These are phyloP conservation scores for Hypericum perforatum DNA, from an alignment of 345 rosid species.

Conservation along the genomic window DNA sequence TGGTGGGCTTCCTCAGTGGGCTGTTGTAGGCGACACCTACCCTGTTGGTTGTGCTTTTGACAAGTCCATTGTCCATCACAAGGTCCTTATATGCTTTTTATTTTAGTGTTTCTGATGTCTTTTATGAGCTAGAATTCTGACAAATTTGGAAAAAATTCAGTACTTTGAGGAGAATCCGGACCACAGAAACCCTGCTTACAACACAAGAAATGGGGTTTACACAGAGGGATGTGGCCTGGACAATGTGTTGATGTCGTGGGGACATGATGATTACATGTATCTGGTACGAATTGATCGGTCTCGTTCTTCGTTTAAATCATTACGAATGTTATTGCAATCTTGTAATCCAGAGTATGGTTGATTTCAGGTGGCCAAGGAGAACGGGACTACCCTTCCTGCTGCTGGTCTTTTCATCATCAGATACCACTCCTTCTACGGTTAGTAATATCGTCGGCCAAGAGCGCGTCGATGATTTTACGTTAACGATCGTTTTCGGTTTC, in stretches of 20 bases:
- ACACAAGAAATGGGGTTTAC: constrained; percentile 46
- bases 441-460: neutral
- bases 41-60: constrained; percentile 86
- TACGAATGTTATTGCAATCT: neutral
- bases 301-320: neutral
- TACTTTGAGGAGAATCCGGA: constrained; percentile 56
- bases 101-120: neutral
- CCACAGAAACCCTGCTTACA: constrained; percentile 34
- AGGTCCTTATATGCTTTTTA: constrained; percentile 26
- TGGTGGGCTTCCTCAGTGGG: constrained; percentile 92
- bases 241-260: constrained; percentile 58
- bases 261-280: constrained; percentile 70
- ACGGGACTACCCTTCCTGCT: constrained; percentile 46
- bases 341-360: neutral
- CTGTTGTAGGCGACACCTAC: constrained; percentile 74
- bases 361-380: constrained; percentile 49
- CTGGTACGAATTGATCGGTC: constrained; percentile 25
- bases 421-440: constrained; percentile 64
- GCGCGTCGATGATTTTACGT: neutral
- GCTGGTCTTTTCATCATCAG: constrained; percentile 59
- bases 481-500: neutral
- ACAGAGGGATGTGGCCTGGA: constrained; percentile 45
- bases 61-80: constrained; percentile 63
- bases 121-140: neutral
- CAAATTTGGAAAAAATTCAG: constrained; percentile 21